Base-by-base conservation (phyloP, 108 stramenopile genomes). In the Licmophora abbreviata region DNA sequence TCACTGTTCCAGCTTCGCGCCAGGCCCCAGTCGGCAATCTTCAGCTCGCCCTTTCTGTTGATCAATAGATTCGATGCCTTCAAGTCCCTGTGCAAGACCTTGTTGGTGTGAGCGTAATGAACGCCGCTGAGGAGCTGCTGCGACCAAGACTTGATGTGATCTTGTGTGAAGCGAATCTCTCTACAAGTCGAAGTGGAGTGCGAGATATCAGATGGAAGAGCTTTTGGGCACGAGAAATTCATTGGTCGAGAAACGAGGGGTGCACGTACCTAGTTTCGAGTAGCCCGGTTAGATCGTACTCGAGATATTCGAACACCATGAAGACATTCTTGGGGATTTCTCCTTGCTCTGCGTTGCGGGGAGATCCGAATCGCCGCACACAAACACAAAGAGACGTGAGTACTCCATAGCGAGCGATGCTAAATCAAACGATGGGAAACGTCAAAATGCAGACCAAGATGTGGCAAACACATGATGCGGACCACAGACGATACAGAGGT, bases 1-100 rank as follows among this genome's bases (percentile, higher is more conserved):
- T 87, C 83, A 28, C 63, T 56, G 59, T 82, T 92, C 83, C 83
- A 94, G 48, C 79, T 83, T 29, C 96, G 71, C 7, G 94, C 92
- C 30, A 97, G 73, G 42, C 96, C 96, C 81, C 84, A 97, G 71
- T 97, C 96, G 1, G 92, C 94, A 68, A 97, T 93, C 73, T 97
- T 95, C 14, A 97, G 68, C 57, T 88, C 79, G 1, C 94, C 94
- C 29, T 79, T 65, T 36, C 78, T 71, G 54, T 84, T 86, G 54
- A 97, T 79, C 25, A 97, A 75, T 37, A 95, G 56, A 68, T 97
- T 97, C 47, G 93, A 91, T 26, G 93, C 70, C 58, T 97, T 97
- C 26, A 97, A 56, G 66, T 97, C 96, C 26, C 96, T 72, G 52
- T 97, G 96, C 29, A 97, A 82, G 45, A 94, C 89, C 67, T 85